Base-by-base conservation (phyloP, 2,329 filamentous ascomycete genomes). In the Neophaeococcomyces mojaviensis region DNA sequence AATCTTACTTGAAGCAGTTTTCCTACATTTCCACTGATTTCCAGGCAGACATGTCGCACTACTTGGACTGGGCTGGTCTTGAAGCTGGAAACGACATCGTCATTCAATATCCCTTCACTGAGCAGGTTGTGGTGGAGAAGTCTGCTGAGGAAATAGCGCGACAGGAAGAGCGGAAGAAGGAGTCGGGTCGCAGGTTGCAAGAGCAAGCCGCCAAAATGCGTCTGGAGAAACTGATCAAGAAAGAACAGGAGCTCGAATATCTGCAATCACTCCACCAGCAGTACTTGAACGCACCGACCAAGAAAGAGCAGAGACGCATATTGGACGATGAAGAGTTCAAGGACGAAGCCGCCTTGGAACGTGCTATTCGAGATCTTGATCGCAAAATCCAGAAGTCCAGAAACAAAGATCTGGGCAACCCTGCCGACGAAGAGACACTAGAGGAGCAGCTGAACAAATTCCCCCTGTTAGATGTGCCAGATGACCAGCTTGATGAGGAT, bases 161-260 rank as follows among this genome's bases (percentile, higher is more conserved):
- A 33, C 87, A 94, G 53, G 88, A 90, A 9, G 92, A 98, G 70
- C 84, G 90, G 62, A 88, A 94, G 61, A 94, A 94, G 64, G 92
- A 98, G 66, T 92, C 88, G 56, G 92, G 92, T 0, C 77, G 92
- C 53, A 77, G 94, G 37, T 63, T 98, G 20, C 92, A 98, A 64
- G 88, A 96, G 59, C 92, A 98, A 65, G 92, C 92, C 0, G 90
- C 90, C 8, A 97, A 95, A 66, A 95, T 96, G 88, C 83, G 92
- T 6, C 71, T 98, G 1, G 92, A 98, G 54, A 94, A 94, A 59
- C 73, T 98, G 38, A 87, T 97, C 63, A 86, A 86, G 60, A 98
- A 98, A 66, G 92, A 98, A 67, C 82, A 94, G 61, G 89, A 97
- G 62, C 70, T 97, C 1, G 89, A 94, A 56, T 96, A 95, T 65